These are phyloP conservation scores for Chrysosporium keratinophilum DNA, from an alignment of 2,329 filamentous ascomycete genomes.

Conservation along the genomic window DNA sequence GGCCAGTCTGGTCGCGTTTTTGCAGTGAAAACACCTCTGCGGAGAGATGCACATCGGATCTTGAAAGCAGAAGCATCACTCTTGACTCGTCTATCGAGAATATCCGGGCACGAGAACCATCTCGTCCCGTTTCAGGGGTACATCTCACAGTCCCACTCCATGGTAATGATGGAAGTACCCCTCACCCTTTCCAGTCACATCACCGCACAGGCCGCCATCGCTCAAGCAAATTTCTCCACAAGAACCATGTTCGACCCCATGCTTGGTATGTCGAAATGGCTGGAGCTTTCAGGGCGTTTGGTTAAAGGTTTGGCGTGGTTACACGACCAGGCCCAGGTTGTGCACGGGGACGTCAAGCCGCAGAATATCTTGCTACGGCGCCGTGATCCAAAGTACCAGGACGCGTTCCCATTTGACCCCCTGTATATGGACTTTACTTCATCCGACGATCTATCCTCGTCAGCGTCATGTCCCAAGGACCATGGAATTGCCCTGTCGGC, in stretches of 20 bases:
- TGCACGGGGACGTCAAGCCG: constrained; percentile 42
- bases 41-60: constrained; percentile 33
- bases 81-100: constrained; percentile 31
- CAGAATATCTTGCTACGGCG: constrained; percentile 35
- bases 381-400: constrained; percentile 12
- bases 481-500: constrained; percentile 26
- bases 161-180: constrained; percentile 39
- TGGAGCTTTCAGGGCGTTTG: constrained; percentile 31
- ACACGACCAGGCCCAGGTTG: constrained; percentile 31
- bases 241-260: constrained; percentile 39
- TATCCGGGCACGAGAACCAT: constrained; percentile 26
- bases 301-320: constrained; percentile 37
- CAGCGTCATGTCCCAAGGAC: constrained; percentile 6
- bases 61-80: constrained; percentile 36
- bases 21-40: constrained; percentile 37
- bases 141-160: constrained; percentile 28
- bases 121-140: constrained; percentile 40
- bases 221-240: constrained; percentile 28
- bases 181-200: constrained; percentile 36
- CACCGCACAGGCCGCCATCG: constrained; percentile 25
- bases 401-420: constrained; percentile 31
- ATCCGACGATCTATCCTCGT: constrained; percentile 16
- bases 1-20: constrained; percentile 22
- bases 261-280: constrained; percentile 33
- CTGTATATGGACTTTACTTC: constrained; percentile 40